phyloP scores from a whole-genome alignment of 192 early-diverging fungal genomes.

The Pilaira anomala region DNA sequence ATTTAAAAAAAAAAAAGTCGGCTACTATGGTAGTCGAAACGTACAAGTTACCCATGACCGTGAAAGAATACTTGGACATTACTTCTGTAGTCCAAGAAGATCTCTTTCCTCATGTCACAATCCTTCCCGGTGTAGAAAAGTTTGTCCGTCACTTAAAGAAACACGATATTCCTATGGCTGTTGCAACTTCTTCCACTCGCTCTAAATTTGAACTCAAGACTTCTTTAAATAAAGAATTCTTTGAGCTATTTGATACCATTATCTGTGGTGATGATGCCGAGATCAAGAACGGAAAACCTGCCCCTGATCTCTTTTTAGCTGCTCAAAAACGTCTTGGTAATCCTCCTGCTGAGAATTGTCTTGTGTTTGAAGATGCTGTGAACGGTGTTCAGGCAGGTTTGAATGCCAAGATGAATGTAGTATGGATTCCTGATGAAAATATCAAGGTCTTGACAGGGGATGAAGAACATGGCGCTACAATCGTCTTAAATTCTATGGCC shows the following conservation, averaged over 20 bases:
- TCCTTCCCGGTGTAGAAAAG: slow-evolving; percentile 65
- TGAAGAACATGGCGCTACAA: slow-evolving; percentile 49
- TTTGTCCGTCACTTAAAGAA: slow-evolving; percentile 72
- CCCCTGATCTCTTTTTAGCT: slow-evolving; percentile 86
- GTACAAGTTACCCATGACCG: slow-evolving; percentile 66
- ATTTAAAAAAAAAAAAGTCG: slow-evolving; percentile 29
- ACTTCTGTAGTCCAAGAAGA: slow-evolving; percentile 49
- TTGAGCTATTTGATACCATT: slow-evolving; percentile 77
- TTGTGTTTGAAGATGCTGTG: slow-evolving; percentile 93
- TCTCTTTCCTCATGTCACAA: slow-evolving; percentile 60
- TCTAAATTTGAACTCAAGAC: slow-evolving; percentile 76
- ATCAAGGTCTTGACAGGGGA: slow-evolving; percentile 41
- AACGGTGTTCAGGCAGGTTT: slow-evolving; percentile 80
- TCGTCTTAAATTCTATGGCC: slow-evolving; percentile 58
- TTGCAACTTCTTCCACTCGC: slow-evolving; percentile 82
- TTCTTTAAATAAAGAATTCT: slow-evolving; percentile 62
- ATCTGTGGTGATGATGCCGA: slow-evolving; percentile 86
- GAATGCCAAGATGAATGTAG: slow-evolving; percentile 75
- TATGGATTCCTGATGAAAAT: slow-evolving; percentile 87
- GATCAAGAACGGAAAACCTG: slow-evolving; percentile 80
- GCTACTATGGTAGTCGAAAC: slow-evolving; percentile 65
- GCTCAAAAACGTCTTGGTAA: slow-evolving; percentile 61
- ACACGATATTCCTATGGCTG: slow-evolving; percentile 76
- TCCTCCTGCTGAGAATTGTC: slow-evolving; percentile 50
- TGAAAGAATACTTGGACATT: slow-evolving; percentile 76